A percentile compares a stretch with the other conserved stretches of the same genome.
phyloP scores from a whole-genome alignment of 345 rosid genomes.

The Hypericum androsaemum region DNA sequence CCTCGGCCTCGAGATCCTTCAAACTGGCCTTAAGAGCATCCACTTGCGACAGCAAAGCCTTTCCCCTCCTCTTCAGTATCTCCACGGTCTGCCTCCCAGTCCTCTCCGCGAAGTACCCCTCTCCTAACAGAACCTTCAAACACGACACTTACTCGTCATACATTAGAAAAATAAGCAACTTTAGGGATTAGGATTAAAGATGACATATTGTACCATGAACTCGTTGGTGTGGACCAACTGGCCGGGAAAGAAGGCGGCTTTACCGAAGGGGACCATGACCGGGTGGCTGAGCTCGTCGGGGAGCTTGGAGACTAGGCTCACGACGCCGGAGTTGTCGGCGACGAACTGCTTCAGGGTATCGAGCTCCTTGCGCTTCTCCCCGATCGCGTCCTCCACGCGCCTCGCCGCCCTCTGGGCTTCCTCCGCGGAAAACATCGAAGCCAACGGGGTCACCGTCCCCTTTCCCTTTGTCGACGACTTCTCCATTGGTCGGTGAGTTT shows the following conservation, averaged over 20 bases:
- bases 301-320: conserved; percentile 52
- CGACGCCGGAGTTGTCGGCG: conserved; percentile 51
- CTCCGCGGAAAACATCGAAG: conserved; percentile 52
- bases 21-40: conserved; percentile 54
- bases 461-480: conserved; percentile 31
- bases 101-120: conserved; percentile 62
- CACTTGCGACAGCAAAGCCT: conserved; percentile 50
- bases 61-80: conserved; percentile 67
- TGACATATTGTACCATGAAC: conserved; percentile 38
- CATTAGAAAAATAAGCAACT: too few species aligned
- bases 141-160: too few species aligned
- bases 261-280: conserved; percentile 84
- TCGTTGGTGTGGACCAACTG: conserved; percentile 83
- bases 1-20: conserved; percentile 67
- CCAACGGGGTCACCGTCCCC: conserved; percentile 59
- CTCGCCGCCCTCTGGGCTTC: conserved; percentile 60
- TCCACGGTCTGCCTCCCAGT: conserved; percentile 71
- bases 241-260: conserved; percentile 80
- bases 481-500: not conserved
- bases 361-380: conserved; percentile 50
- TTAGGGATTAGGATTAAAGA: not conserved
- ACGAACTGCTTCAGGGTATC: conserved; percentile 39
- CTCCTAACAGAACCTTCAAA: conserved; percentile 73
- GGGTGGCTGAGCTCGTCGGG: conserved; percentile 80
- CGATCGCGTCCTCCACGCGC: conserved; percentile 52